A percentile compares a stretch with the other conserved stretches of the same genome.
phyloP scores from a whole-genome alignment of 2,329 filamentous ascomycete species.

The Ceratocystis cacaofunesta region DNA sequence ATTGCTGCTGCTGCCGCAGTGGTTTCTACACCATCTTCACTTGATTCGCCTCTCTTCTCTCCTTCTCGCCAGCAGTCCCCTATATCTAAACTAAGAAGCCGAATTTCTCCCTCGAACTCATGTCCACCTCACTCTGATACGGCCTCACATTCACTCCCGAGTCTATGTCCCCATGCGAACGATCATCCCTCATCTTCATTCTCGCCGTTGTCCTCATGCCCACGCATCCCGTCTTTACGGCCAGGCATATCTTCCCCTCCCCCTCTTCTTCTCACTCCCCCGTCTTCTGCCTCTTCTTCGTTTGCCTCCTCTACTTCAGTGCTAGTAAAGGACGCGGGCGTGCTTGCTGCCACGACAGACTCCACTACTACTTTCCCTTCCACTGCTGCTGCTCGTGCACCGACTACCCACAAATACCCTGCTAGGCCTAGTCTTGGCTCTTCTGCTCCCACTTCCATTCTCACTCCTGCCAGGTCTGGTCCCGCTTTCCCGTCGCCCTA shows the following conservation, averaged over 20 bases:
- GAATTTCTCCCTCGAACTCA: background rate
- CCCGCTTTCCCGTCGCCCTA: conserved; percentile 3
- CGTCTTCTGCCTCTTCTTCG: background rate
- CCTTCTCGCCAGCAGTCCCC: background rate
- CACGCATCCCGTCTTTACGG: conserved; percentile 3
- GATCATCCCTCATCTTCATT: background rate
- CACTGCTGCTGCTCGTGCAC: background rate
- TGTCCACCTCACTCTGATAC: background rate
- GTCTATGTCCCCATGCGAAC: background rate
- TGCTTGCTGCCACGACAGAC: background rate
- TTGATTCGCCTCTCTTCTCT: background rate
- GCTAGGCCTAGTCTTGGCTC: background rate
- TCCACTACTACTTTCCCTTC: background rate
- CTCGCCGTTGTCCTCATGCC: background rate
- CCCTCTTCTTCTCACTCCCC: background rate
- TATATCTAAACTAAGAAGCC: conserved; percentile 9
- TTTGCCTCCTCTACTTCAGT: background rate
- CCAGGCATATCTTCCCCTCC: background rate
- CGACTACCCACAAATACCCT: conserved; percentile 6
- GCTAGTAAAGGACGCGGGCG: background rate
- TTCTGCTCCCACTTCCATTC: conserved; percentile 1
- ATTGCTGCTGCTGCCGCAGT: conserved; percentile 3
- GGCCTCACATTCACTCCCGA: background rate
- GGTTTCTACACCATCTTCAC: background rate
- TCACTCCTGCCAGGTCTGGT: background rate